Evolutionary conservation across 2,329 filamentous ascomycete genomes (phyloP), one percentile per base, ranked within the genome.

Genomic region (Dendryphion nanum): DNA sequence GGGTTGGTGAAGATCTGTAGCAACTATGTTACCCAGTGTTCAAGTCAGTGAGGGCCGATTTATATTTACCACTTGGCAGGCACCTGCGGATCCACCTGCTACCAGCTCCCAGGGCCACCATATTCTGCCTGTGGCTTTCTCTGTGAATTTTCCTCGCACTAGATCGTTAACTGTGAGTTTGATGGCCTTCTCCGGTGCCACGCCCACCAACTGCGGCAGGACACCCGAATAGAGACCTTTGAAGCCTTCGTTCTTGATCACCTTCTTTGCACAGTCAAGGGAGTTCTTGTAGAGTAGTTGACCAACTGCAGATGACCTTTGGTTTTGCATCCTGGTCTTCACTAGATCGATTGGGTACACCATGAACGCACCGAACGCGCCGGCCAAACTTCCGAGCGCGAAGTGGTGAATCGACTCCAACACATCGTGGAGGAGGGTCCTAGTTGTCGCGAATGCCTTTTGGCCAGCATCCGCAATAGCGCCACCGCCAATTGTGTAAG

Each of bases 161-260:
- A 98, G 71, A 63, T 98, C 93, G 69, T 98, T 98, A 59, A 98
- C 90, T 0, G 93, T 98, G 47, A 98, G 81, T 75, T 98, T 98
- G 73, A 98, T 98, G 53, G 93, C 93, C 76, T 98, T 98, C 68
- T 98, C 93, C 2, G 93, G 93, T n/a, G 93, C 93, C 31, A 98
- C 93, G 67, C 93, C 93, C 47, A 98, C 88, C 31, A 98, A 78
- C 74, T 98, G 93, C 8, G 93, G 93, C 36, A 96, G 68, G 15
- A 98, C 89, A 62, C 93, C 93, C 34, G 91, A 95, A 73, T 98
- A 98, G 34, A 98, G 71, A 16, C 93, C 93, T 26, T 76, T 77
- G 66, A 95, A 78, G 40, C 93, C 93, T 70, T 98, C 93, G 59
- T 97, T 96, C 47, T 83, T 82, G 47, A 97, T 74, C 28, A 98